A percentile compares a stretch with the other conserved stretches of the same genome.
phyloP scores from a whole-genome alignment of 768 basidiomycete species.

The Trametes cingulata region DNA sequence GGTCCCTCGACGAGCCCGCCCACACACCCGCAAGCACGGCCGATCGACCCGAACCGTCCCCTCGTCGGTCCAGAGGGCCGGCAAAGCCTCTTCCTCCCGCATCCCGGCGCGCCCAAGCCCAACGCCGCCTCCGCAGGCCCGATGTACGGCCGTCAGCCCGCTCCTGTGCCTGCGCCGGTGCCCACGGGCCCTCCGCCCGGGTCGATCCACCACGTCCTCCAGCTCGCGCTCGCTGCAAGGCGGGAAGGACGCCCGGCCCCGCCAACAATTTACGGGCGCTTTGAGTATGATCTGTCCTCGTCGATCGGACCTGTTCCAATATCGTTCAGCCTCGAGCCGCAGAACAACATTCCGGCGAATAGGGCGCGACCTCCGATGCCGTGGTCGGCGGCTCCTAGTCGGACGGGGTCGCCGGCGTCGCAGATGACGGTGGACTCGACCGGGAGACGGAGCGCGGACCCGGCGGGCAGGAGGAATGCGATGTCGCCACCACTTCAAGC shows the following conservation, averaged over 20 bases:
- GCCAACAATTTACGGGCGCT: constrained; percentile 64
- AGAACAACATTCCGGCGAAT: constrained; percentile 34
- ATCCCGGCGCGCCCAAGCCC: constrained; percentile 56
- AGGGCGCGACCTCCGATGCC: constrained; percentile 17
- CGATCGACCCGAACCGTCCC: constrained; percentile 25
- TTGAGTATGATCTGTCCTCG: constrained; percentile 48
- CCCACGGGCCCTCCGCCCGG: constrained; percentile 31
- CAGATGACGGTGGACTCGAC: background rate
- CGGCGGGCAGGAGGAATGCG: constrained; percentile 7
- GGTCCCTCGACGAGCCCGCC: constrained; percentile 21
- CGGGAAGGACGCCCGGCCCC: constrained; percentile 34
- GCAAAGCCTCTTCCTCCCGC: constrained; percentile 50
- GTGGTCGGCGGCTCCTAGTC: constrained; percentile 8
- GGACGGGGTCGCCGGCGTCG: constrained; percentile 13
- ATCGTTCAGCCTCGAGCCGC: constrained; percentile 56
- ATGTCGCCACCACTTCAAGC: constrained; percentile 2
- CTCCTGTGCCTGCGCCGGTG: constrained; percentile 4
- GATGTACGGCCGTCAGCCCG: constrained; percentile 52
- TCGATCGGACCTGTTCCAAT: constrained; percentile 64
- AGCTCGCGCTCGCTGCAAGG: constrained; percentile 21
- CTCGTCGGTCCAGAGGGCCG: constrained; percentile 32
- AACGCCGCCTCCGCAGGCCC: constrained; percentile 48
- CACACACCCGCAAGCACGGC: constrained; percentile 18
- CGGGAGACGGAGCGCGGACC: constrained; percentile 3
- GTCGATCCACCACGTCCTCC: constrained; percentile 28